A percentile compares a stretch with the other conserved stretches of the same genome.
phyloP scores from a whole-genome alignment of 805 yeast genomes.

The Kockiozyma suomiensis region DNA sequence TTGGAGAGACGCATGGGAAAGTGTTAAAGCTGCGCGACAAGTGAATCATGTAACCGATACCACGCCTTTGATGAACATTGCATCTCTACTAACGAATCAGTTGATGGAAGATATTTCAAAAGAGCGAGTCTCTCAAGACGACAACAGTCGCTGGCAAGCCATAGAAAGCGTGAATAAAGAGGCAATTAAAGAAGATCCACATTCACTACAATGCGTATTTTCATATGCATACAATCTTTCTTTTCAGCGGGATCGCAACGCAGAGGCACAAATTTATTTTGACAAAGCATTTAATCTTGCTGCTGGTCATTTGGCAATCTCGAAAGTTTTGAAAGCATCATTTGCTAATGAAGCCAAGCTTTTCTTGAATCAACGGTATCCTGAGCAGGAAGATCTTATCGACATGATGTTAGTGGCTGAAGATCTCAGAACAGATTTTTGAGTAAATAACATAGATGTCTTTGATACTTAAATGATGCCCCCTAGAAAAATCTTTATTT shows the following conservation, averaged over 20 bases:
- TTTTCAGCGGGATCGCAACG: not conserved
- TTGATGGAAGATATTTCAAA: constrained; percentile 1
- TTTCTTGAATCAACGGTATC: not conserved
- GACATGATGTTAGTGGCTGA: not conserved
- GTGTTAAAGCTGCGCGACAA: not conserved
- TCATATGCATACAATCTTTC: not conserved
- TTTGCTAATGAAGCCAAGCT: constrained; percentile 2
- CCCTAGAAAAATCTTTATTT: too few relatives aligned
- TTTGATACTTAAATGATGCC: too few relatives aligned
- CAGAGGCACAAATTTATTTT: constrained; percentile 1
- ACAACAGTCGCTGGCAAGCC: not conserved
- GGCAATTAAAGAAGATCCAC: constrained; percentile 3
- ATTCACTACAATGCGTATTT: not conserved
- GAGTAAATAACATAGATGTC: too few relatives aligned
- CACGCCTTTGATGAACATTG: constrained; percentile 2
- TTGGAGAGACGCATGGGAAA: not conserved
- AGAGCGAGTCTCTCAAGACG: not conserved
- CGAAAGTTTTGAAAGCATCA: not conserved
- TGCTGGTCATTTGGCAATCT: not conserved
- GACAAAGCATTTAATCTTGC: not conserved
- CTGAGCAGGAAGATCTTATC: not conserved
- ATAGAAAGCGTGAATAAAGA: not conserved
- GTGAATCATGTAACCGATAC: not conserved
- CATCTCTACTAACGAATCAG: not conserved
- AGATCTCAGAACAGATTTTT: constrained; percentile 1